A percentile compares a stretch with the other conserved stretches of the same genome.
These are phyloP conservation scores for Drosera capensis DNA, from an alignment of 148 eudicot genomes.

Conservation along the genomic window DNA sequence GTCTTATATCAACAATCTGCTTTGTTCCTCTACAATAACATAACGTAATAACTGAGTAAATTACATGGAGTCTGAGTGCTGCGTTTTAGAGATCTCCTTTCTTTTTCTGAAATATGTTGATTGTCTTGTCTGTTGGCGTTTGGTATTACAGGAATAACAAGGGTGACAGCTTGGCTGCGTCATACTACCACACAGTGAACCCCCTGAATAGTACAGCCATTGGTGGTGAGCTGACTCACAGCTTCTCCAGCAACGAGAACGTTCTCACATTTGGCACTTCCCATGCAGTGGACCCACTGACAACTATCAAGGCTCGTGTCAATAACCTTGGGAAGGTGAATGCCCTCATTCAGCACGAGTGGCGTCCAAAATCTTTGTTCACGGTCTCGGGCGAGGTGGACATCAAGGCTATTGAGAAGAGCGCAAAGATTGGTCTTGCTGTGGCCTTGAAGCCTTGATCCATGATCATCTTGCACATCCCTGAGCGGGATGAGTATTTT, in stretches of 20 bases:
- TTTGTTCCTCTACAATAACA: too few relatives aligned
- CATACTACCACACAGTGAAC: slow-evolving; percentile 42
- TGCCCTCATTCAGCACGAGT: slow-evolving; percentile 50
- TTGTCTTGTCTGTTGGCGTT: neutral
- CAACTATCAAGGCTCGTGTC: slow-evolving; percentile 39
- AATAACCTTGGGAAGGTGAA: slow-evolving; percentile 43
- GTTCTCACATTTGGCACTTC: slow-evolving; percentile 45
- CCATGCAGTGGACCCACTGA: slow-evolving; percentile 34
- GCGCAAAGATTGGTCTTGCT: slow-evolving; percentile 52
- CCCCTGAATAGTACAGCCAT: slow-evolving; percentile 27
- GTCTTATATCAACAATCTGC: too few relatives aligned
- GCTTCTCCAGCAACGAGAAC: slow-evolving; percentile 40
- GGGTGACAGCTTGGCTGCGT: slow-evolving; percentile 39
- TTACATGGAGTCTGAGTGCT: neutral
- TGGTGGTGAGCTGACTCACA: slow-evolving; percentile 53
- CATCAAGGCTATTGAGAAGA: slow-evolving; percentile 44
- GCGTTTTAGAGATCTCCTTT: neutral
- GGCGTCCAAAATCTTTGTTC: slow-evolving; percentile 51
- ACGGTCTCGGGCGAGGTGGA: slow-evolving; percentile 56
- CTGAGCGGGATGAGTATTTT: too few relatives aligned
- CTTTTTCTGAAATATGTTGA: neutral
- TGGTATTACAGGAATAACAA: slow-evolving; percentile 37
- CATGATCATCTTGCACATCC: too few relatives aligned
- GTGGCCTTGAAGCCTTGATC: slow-evolving; percentile 40
- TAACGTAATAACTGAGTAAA: too few relatives aligned